A percentile compares a stretch with the other conserved stretches of the same genome.
Evolutionary conservation across 192 early-diverging fungal genomes (phyloP).

Genomic region (Dimargaris verticillata): DNA sequence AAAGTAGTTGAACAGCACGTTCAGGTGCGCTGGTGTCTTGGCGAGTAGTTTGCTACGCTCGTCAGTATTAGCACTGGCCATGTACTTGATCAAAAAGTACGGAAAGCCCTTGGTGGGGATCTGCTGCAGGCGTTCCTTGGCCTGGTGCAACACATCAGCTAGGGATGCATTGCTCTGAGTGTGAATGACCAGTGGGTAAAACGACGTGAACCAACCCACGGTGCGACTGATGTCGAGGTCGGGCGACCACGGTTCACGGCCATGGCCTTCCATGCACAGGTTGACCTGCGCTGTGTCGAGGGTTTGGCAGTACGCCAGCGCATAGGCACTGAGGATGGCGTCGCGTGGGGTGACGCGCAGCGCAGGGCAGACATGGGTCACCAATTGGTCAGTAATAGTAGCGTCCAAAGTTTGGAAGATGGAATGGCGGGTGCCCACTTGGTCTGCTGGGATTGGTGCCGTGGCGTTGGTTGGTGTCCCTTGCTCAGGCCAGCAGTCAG

Average conservation of each 20-base stretch:
- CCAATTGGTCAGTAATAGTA: not conserved
- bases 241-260: slow-evolving; percentile 8
- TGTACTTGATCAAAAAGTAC: not conserved
- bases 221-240: slow-evolving; percentile 5
- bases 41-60: not conserved
- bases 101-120: slow-evolving; percentile 1
- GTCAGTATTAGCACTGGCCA: no score
- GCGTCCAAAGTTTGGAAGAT: not conserved
- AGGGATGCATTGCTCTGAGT: not conserved
- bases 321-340: not conserved
- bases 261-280: slow-evolving; percentile 7
- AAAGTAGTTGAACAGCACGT: slow-evolving; percentile 12
- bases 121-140: slow-evolving; percentile 10
- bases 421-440: not conserved
- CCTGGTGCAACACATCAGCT: not conserved
- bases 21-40: not conserved
- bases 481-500: slow-evolving; percentile 6
- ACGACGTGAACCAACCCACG: slow-evolving; percentile 21
- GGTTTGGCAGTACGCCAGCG: not conserved
- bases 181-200: slow-evolving; percentile 11
- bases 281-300: not conserved
- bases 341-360: slow-evolving; percentile 2
- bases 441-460: no score
- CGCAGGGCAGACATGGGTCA: not conserved
- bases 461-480: no score